Conservation (phyloP, 306 rosid species). For the Carpinus viminea region DNA sequence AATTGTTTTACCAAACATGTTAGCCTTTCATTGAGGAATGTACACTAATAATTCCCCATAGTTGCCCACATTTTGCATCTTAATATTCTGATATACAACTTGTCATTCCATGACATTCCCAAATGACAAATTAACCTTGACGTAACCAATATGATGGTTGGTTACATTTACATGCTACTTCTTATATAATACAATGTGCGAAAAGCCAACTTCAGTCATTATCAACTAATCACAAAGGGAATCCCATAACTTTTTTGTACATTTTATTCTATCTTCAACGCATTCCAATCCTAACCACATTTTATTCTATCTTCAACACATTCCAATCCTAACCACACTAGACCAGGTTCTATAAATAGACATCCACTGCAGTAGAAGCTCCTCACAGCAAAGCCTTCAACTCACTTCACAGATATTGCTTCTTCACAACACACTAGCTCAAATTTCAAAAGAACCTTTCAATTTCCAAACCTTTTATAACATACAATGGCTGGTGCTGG, state of each 20-base stretch:
- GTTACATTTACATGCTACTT: background rate
- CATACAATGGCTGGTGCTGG: conserved; percentile 36
- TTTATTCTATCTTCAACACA: background rate
- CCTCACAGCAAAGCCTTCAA: conserved; percentile 16
- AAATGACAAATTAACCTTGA: no score
- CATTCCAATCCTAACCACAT: background rate
- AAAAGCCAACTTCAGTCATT: background rate
- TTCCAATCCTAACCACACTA: background rate
- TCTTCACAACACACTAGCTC: background rate
- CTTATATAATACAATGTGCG: background rate
- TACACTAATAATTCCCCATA: no score
- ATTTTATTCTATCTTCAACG: background rate
- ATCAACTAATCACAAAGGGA: background rate
- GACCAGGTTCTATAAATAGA: conserved; percentile 35
- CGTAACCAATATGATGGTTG: no score
- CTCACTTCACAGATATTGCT: background rate
- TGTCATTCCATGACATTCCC: no score
- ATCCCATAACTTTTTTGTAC: background rate
- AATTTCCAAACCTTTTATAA: background rate
- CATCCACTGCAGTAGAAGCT: conserved; percentile 24
- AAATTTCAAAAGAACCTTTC: background rate
- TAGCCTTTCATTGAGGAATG: no score
- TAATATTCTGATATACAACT: no score
- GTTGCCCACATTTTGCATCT: no score
- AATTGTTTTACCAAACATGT: no score